phyloP scores from a whole-genome alignment of 108 stramenopile species.

The Cyclotella choctawhatcheeana region DNA sequence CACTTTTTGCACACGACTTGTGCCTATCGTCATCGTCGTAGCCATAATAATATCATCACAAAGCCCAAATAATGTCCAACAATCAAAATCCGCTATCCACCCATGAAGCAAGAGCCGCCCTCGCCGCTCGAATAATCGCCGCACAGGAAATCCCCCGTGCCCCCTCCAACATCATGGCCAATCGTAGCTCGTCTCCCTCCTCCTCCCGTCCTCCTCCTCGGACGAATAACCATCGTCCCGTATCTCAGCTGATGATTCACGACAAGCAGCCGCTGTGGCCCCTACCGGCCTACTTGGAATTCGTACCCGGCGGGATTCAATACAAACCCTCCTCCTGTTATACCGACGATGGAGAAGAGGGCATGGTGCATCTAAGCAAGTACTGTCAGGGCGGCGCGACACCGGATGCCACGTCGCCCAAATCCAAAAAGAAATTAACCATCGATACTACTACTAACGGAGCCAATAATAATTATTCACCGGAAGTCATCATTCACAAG shows the following conservation, averaged over 20 bases:
- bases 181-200: conserved; percentile 11
- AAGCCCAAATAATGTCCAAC: too few relatives aligned
- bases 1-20: too few relatives aligned
- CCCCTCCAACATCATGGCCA: conserved; percentile 30
- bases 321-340: conserved; percentile 10
- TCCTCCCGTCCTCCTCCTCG: background rate
- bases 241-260: background rate
- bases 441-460: background rate
- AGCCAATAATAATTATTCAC: background rate
- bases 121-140: conserved; percentile 11
- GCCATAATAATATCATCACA: too few relatives aligned
- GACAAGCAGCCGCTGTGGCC: conserved; percentile 54
- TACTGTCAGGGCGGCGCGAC: background rate
- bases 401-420: background rate
- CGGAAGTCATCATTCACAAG: conserved; percentile 48
- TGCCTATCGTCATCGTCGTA: too few relatives aligned
- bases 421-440: conserved; percentile 1
- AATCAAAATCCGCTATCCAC: too few relatives aligned
- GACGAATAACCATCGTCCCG: background rate
- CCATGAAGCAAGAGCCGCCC: conserved; percentile 30
- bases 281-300: conserved; percentile 73
- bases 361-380: conserved; percentile 1
- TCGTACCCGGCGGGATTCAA: conserved; percentile 73
- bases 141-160: conserved; percentile 6
- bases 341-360: background rate